A percentile compares a stretch with the other conserved stretches of the same genome.
Evolutionary conservation across 768 basidiomycete genomes (phyloP).

Genomic region (Agrocybe chaxingu): DNA sequence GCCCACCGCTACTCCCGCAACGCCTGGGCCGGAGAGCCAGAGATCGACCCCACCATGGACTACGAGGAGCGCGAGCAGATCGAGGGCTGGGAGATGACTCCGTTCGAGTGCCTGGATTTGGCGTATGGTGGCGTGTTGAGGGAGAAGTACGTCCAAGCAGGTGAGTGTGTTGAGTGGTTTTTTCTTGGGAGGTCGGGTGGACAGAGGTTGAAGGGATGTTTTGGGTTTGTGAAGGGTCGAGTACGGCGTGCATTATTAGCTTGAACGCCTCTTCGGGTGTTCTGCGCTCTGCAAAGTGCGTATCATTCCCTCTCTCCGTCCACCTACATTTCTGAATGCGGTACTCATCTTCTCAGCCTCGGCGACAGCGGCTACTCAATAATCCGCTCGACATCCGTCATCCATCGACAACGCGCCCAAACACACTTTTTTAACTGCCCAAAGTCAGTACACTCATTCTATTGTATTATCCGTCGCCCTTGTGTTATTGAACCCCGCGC

Average conservation of each 20-base stretch:
- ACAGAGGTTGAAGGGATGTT: not conserved
- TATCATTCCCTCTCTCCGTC: slow-evolving; percentile 11
- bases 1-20: slow-evolving; percentile 67
- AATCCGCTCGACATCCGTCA: slow-evolving; percentile 62
- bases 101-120: slow-evolving; percentile 66
- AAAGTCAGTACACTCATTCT: slow-evolving; percentile 29
- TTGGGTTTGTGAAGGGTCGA: slow-evolving; percentile 57
- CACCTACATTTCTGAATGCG: not conserved
- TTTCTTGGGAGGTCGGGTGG: slow-evolving; percentile 13
- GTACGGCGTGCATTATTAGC: slow-evolving; percentile 76
- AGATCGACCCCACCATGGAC: slow-evolving; percentile 74
- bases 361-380: slow-evolving; percentile 80
- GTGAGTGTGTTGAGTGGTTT: slow-evolving; percentile 36
- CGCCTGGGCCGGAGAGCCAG: slow-evolving; percentile 83
- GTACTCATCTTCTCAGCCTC: slow-evolving; percentile 37
- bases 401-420: slow-evolving; percentile 49
- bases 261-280: slow-evolving; percentile 73
- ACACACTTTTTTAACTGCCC: slow-evolving; percentile 59
- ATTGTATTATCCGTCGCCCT: slow-evolving; percentile 9
- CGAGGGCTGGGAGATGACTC: slow-evolving; percentile 76
- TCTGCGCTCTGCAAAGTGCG: slow-evolving; percentile 76
- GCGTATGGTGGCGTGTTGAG: slow-evolving; percentile 70
- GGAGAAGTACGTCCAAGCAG: slow-evolving; percentile 65
- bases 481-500: slow-evolving; percentile 6
- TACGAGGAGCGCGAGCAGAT: slow-evolving; percentile 63